Conservation (phyloP, 2,329 filamentous ascomycete genomes). For the Xylaria sp. region DNA sequence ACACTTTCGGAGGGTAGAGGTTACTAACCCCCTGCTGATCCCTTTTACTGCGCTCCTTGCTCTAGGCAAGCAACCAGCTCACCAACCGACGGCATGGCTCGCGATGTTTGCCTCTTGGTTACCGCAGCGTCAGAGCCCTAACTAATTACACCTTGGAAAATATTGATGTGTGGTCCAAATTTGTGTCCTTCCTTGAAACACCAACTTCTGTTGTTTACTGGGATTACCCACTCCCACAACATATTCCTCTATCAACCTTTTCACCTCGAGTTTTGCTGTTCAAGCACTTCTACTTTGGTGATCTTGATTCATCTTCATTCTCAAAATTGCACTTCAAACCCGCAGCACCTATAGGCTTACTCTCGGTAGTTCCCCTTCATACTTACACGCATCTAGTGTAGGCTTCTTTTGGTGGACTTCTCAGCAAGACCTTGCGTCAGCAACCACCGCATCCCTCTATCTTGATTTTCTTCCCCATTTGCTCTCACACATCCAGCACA, state of each 20-base stretch:
- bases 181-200: constrained; percentile 10
- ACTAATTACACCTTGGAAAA: constrained; percentile 10
- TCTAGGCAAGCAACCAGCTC: neutral
- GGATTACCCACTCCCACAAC: constrained; percentile 19
- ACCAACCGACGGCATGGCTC: constrained; percentile 22
- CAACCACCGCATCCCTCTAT: neutral
- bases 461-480: neutral
- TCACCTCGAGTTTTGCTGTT: constrained; percentile 19
- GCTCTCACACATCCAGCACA: neutral
- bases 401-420: neutral
- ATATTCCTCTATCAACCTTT: constrained; percentile 7
- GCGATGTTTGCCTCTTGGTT: constrained; percentile 24
- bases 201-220: constrained; percentile 11
- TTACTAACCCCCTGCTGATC: neutral
- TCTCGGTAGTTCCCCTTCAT: neutral
- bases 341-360: neutral
- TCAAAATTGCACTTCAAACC: constrained; percentile 3
- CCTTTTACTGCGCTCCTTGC: constrained; percentile 6
- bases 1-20: neutral
- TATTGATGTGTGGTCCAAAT: constrained; percentile 17
- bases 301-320: constrained; percentile 13
- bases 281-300: neutral
- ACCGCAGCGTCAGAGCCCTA: constrained; percentile 19
- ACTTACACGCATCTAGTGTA: neutral
- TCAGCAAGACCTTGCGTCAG: constrained; percentile 6